phyloP scores from a whole-genome alignment of 129 eudicot genomes.

The Heracleum sosnowskyi region DNA sequence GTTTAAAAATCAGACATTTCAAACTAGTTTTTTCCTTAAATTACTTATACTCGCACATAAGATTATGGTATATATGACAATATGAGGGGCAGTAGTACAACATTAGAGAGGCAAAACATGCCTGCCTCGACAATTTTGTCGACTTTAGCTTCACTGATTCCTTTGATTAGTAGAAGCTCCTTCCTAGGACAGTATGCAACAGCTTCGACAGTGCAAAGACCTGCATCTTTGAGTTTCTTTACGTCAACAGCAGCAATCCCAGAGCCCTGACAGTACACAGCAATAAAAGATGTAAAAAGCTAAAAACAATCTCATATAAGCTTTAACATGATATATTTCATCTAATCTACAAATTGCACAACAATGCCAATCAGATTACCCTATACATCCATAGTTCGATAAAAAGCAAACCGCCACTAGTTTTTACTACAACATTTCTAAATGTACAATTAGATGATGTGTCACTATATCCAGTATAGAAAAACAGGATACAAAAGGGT shows the following conservation, averaged over 20 bases:
- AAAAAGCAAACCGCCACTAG: background rate
- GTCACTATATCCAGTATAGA: background rate
- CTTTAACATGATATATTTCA: background rate
- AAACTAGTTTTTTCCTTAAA: background rate
- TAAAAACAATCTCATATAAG: background rate
- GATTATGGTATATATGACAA: background rate
- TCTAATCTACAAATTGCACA: background rate
- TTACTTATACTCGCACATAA: background rate
- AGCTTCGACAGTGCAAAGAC: constrained; percentile 92
- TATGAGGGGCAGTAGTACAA: background rate
- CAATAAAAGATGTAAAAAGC: too few species aligned
- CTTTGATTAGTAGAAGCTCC: constrained; percentile 91
- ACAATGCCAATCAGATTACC: background rate
- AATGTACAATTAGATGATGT: background rate
- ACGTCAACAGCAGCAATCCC: constrained; percentile 86
- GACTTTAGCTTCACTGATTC: constrained; percentile 97
- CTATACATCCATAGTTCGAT: background rate
- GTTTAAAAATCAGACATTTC: background rate
- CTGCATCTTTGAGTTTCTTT: constrained; percentile 95
- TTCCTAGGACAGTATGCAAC: constrained; percentile 89
- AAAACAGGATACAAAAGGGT: background rate
- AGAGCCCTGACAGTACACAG: constrained; percentile 36
- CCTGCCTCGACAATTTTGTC: constrained; percentile 98
- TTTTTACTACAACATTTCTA: too few species aligned
- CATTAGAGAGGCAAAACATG: constrained; percentile 16